Base-by-base conservation (phyloP, 495 filamentous ascomycete genomes). In the Aspergillus cavernicola region DNA sequence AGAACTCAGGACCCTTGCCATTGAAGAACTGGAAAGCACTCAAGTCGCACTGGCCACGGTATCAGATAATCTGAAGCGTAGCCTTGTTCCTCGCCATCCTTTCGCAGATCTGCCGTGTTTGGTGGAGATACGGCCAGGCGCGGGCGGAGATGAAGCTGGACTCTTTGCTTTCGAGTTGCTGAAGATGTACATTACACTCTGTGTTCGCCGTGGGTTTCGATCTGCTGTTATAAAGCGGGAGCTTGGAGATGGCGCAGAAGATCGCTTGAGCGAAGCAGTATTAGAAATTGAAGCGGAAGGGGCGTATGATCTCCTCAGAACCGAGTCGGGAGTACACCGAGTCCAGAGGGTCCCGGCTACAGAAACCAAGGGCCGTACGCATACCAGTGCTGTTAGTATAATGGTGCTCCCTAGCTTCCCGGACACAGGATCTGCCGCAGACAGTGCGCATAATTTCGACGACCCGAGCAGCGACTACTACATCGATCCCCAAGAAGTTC, bases 81-180 rank as follows among this genome's bases (percentile, higher is more conserved):
- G 87, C 12, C 81, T 98, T 46, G 85, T 95, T 28, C 92, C 92
- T 6, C 80, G 82, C 42, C 91, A 98, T 63, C 92, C 95, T 5
- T 98, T 97, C 64, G 89, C 89, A n/a, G 80, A 90, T 51, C 83
- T 98, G 58, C 89, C 90, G 36, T 96, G 92, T 58, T 75, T 98
- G 32, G 66, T 98, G 32, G 93, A 98, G 68, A 87, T 98, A 31
- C 83, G 90, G 3, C 93, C 93, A 6, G 93, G 93, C 2, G 90
- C 89, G n/a, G 93, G 93, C 37, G 93, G 93, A 13, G 84, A 86
- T 53, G 93, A 98, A 67, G 92, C 92, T 2, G 85, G 86, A 11
- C 77, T 95, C 50, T 98, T 98, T 58, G 90, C 91, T 31, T 85
- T 83, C 38, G 85, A 96, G 57, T 71, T 98, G 28, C 78, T 96